A percentile compares a stretch with the other conserved stretches of the same genome.
Conservation (phyloP, 257 asterid species). For the Apocynum venetum region DNA sequence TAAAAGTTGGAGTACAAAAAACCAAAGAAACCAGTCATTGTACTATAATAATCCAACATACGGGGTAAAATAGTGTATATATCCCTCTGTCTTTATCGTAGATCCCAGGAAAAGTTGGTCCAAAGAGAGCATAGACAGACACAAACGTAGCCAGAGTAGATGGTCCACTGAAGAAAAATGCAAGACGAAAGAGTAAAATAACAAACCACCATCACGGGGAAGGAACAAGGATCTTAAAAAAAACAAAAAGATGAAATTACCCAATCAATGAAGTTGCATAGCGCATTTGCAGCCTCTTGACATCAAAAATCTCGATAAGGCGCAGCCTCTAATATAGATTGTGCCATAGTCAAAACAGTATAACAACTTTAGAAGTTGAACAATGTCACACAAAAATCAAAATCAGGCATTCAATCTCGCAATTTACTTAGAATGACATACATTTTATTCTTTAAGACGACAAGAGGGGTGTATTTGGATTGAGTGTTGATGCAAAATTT, state of each 20-base stretch:
- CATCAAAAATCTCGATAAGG: constrained; percentile 73
- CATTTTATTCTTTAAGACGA: not conserved
- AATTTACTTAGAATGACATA: not conserved
- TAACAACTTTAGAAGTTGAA: not conserved
- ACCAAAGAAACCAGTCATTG: not conserved
- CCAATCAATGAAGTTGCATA: constrained; percentile 78
- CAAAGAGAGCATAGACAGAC: constrained; percentile 76
- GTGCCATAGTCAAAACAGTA: constrained; percentile 13
- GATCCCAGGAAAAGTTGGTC: constrained; percentile 86
- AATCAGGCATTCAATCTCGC: not conserved
- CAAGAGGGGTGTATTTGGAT: too few species aligned
- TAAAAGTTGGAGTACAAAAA: not conserved
- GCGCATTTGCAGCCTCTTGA: constrained; percentile 82
- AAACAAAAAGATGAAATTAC: constrained; percentile 31
- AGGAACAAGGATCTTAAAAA: not conserved
- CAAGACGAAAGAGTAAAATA: constrained; percentile 12
- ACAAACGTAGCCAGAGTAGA: constrained; percentile 82
- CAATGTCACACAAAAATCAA: not conserved
- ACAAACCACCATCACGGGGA: not conserved
- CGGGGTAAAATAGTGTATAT: constrained; percentile 82
- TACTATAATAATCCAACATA: constrained; percentile 29
- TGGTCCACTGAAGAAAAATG: constrained; percentile 52
- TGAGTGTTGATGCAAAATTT: too few species aligned
- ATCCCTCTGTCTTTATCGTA: constrained; percentile 71
- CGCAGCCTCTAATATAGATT: constrained; percentile 59